Evolutionary conservation across 1,284 basidiomycete genomes (phyloP).

Genomic region (Prillingera fragicola): DNA sequence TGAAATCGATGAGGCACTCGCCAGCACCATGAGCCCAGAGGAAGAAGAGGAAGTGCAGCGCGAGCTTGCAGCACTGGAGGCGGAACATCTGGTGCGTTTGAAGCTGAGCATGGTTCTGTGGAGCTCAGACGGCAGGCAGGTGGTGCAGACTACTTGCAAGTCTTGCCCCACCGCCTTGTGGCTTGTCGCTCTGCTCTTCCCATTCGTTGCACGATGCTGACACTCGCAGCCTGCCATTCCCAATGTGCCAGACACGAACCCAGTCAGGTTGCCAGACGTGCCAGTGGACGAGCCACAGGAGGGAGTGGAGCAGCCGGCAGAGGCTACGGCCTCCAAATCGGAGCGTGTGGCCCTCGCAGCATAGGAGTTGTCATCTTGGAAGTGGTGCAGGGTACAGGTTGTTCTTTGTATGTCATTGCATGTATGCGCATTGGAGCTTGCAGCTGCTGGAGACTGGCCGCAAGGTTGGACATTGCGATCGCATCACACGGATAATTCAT

Average conservation of each 20-base stretch:
- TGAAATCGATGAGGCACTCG: slow-evolving; percentile 88
- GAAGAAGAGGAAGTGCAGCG: slow-evolving; percentile 90
- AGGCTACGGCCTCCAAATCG: too few species aligned
- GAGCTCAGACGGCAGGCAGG: neutral
- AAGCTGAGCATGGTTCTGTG: neutral
- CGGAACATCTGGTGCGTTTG: slow-evolving; percentile 51
- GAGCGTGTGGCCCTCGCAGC: too few species aligned
- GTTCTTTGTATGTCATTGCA: too few species aligned
- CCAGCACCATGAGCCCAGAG: slow-evolving; percentile 72
- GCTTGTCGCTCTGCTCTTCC: too few species aligned
- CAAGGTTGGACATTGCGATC: too few species aligned
- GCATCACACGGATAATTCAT: too few species aligned
- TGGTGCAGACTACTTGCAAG: neutral
- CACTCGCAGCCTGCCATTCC: slow-evolving; percentile 31
- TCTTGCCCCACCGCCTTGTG: neutral
- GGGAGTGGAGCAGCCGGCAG: too few species aligned
- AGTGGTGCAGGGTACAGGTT: too few species aligned
- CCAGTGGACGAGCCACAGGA: slow-evolving; percentile 51
- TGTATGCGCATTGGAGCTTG: too few species aligned
- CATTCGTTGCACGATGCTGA: neutral
- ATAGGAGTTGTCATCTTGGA: too few species aligned
- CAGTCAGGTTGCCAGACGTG: slow-evolving; percentile 51
- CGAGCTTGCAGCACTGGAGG: slow-evolving; percentile 67
- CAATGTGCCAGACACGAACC: slow-evolving; percentile 25
- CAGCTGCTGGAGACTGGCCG: too few species aligned